phyloP scores from a whole-genome alignment of 192 early-diverging fungal genomes.

The Chytriomyces hyalinus region DNA sequence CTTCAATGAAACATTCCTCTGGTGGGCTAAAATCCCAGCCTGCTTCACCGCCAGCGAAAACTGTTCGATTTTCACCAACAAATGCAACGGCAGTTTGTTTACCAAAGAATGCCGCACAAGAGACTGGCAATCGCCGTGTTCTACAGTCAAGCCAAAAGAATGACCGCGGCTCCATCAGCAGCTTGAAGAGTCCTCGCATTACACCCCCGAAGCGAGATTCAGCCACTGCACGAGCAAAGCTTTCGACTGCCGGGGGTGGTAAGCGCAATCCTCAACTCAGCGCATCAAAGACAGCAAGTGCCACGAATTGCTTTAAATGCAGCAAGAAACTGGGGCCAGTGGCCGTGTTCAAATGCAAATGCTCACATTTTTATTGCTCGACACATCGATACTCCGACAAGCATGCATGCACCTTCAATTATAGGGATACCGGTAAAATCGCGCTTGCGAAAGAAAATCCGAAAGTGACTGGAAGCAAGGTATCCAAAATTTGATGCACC shows the following conservation, averaged over 20 bases:
- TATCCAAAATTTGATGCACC: constrained; percentile 47
- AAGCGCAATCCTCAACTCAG: background rate
- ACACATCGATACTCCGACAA: constrained; percentile 61
- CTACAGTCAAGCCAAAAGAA: background rate
- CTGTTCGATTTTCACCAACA: constrained; percentile 35
- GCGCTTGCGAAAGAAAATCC: constrained; percentile 59
- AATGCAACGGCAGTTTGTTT: constrained; percentile 25
- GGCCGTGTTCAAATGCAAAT: constrained; percentile 60
- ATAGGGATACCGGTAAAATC: constrained; percentile 49
- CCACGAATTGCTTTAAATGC: constrained; percentile 42
- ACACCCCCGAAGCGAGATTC: background rate
- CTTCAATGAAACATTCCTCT: background rate
- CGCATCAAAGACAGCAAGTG: background rate
- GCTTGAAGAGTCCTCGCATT: background rate
- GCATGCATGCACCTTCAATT: constrained; percentile 59
- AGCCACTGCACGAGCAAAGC: background rate
- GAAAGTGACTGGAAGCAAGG: constrained; percentile 54
- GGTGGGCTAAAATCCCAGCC: background rate
- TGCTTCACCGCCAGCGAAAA: constrained; percentile 21
- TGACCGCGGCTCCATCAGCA: background rate
- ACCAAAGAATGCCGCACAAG: constrained; percentile 13
- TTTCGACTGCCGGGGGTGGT: background rate
- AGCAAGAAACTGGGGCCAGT: constrained; percentile 59
- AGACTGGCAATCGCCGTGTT: background rate
- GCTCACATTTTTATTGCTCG: constrained; percentile 55